Evolutionary conservation across 1,284 basidiomycete genomes (phyloP).

Genomic region (Cutaneotrichosporon dermatis): DNA sequence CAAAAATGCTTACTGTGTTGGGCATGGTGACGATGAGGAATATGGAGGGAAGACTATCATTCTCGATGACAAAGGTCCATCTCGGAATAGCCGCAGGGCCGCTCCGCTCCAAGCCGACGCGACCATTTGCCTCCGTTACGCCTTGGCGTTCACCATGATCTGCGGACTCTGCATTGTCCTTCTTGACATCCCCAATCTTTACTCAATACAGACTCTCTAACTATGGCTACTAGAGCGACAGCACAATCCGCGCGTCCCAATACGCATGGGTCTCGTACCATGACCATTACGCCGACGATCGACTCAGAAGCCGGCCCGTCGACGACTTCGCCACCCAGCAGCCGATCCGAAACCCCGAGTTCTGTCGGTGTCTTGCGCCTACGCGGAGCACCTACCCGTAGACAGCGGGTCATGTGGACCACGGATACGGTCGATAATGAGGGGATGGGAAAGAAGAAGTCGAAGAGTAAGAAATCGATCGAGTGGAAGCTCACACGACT

Average conservation of each 20-base stretch:
- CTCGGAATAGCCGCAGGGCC: not conserved
- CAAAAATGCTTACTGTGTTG: not conserved
- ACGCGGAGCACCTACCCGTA: conserved; percentile 38
- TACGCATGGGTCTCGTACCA: conserved; percentile 29
- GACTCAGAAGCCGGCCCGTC: conserved; percentile 16
- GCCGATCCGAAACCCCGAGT: conserved; percentile 13
- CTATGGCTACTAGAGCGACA: conserved; percentile 50
- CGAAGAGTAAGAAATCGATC: conserved; percentile 47
- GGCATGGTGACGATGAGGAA: conserved; percentile 1
- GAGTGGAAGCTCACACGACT: not conserved
- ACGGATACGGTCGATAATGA: conserved; percentile 52
- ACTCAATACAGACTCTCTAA: not conserved
- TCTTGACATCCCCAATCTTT: too few species aligned
- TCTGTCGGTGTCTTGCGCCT: conserved; percentile 40
- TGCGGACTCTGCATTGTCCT: too few species aligned
- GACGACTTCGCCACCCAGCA: not conserved
- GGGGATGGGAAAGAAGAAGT: conserved; percentile 51
- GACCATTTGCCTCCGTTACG: not conserved
- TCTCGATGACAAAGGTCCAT: too few species aligned
- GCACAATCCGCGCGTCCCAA: conserved; percentile 23
- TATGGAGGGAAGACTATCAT: not conserved
- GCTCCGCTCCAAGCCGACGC: not conserved
- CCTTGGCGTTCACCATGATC: too few species aligned
- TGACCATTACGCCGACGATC: conserved; percentile 24
- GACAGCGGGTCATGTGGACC: conserved; percentile 47